These are phyloP conservation scores for Talaromyces atroroseus DNA, from an alignment of 2,329 filamentous ascomycete genomes.

Conservation along the genomic window DNA sequence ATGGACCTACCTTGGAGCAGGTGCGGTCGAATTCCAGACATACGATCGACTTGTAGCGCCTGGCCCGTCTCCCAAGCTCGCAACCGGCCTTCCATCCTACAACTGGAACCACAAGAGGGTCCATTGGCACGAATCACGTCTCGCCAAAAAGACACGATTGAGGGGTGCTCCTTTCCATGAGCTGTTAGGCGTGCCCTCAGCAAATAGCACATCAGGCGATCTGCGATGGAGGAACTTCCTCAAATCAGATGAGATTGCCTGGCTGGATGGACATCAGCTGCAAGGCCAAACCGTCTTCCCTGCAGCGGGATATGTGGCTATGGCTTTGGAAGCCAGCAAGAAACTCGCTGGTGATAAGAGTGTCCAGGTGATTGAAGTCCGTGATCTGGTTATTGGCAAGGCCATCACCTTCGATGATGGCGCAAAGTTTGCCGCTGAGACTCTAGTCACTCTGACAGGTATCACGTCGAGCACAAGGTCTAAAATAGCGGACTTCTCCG, in stretches of 20 bases:
- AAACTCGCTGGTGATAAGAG: neutral
- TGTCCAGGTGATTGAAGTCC: neutral
- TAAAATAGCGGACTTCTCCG: neutral
- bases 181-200: slow-evolving; percentile 17
- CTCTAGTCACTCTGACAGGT: neutral
- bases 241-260: slow-evolving; percentile 24
- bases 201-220: slow-evolving; percentile 15
- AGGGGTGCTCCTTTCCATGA: slow-evolving; percentile 5
- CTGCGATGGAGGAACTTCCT: slow-evolving; percentile 28
- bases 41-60: neutral
- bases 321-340: slow-evolving; percentile 22
- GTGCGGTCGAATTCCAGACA: slow-evolving; percentile 10
- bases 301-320: slow-evolving; percentile 24
- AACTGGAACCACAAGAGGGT: slow-evolving; percentile 16
- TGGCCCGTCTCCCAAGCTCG: neutral
- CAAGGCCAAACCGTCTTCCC: slow-evolving; percentile 29
- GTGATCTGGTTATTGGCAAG: neutral
- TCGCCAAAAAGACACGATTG: neutral
- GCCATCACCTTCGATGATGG: neutral
- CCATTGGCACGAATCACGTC: slow-evolving; percentile 20
- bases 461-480: neutral
- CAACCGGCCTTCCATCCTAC: slow-evolving; percentile 16
- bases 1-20: slow-evolving; percentile 15
- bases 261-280: slow-evolving; percentile 30
- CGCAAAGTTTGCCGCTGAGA: neutral